A percentile compares a stretch with the other conserved stretches of the same genome.
phyloP scores from a whole-genome alignment of 305 asterid species.

The Rubia balearica region DNA sequence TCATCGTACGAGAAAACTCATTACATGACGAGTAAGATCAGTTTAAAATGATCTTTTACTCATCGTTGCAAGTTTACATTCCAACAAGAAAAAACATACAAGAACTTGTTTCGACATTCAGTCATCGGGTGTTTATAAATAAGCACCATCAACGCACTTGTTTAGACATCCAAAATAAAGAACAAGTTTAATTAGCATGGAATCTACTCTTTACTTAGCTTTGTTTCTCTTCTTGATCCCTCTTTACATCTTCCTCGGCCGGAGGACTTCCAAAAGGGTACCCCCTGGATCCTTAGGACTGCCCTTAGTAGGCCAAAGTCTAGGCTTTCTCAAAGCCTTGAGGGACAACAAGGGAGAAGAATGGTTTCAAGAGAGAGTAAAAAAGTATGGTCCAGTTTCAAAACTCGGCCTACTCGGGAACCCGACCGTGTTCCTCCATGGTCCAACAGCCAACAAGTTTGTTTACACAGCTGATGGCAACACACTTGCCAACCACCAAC shows the following conservation, averaged over 20 bases:
- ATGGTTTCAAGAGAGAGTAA: slow-evolving; percentile 22
- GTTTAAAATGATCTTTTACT: background rate
- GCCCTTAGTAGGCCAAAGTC: slow-evolving; percentile 27
- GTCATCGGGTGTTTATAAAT: background rate
- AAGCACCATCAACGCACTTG: background rate
- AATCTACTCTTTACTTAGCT: background rate
- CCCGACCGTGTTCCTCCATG: slow-evolving; percentile 25
- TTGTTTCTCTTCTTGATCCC: background rate
- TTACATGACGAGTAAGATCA: background rate
- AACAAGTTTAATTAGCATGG: background rate
- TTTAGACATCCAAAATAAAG: background rate
- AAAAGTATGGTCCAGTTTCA: slow-evolving; percentile 21
- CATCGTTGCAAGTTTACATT: background rate
- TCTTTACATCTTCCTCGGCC: slow-evolving; percentile 5
- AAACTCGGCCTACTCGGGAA: slow-evolving; percentile 24
- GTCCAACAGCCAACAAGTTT: background rate
- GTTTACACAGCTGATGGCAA: too few species aligned
- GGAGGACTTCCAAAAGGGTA: slow-evolving; percentile 14
- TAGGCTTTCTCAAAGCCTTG: slow-evolving; percentile 22
- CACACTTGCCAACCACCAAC: too few species aligned
- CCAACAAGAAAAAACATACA: background rate
- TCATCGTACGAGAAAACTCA: background rate
- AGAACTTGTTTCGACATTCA: background rate
- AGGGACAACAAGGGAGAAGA: slow-evolving; percentile 21
- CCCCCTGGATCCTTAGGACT: slow-evolving; percentile 33